These are phyloP conservation scores for Aristolochia californica DNA, from an alignment of 164 flowering plant species.

Conservation along the genomic window DNA sequence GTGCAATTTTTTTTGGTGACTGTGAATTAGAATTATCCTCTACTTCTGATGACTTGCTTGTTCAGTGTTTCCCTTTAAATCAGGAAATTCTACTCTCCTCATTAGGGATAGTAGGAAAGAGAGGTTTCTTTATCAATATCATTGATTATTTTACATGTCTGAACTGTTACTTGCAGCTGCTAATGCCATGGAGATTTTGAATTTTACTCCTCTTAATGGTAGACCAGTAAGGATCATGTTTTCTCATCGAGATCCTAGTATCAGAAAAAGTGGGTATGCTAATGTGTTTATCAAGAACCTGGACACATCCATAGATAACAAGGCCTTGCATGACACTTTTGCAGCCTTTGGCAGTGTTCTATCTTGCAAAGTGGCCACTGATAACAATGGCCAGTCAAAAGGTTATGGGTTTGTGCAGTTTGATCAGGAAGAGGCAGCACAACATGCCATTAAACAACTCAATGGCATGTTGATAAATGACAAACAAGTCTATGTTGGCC, in stretches of 20 bases:
- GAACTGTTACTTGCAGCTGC: constrained; percentile 36
- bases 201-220: constrained; percentile 62
- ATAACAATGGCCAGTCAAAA: constrained; percentile 47
- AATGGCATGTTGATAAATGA: constrained; percentile 73
- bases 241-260: constrained; percentile 65
- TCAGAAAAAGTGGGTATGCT: constrained; percentile 59
- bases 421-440: constrained; percentile 57
- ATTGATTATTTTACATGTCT: background rate
- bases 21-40: background rate
- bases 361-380: constrained; percentile 71
- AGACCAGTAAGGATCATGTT: constrained; percentile 68
- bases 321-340: constrained; percentile 62
- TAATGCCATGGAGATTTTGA: constrained; percentile 48
- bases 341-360: constrained; percentile 57
- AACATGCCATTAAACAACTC: constrained; percentile 40
- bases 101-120: background rate
- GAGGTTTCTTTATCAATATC: background rate
- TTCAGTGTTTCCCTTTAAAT: background rate
- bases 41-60: background rate
- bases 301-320: constrained; percentile 58
- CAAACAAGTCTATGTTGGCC: constrained; percentile 66
- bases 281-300: constrained; percentile 76
- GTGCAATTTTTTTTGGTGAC: background rate
- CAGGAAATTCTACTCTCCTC: background rate
- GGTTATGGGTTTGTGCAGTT: constrained; percentile 84